phyloP scores from a whole-genome alignment of 345 rosid genomes.

The Eucalyptus paniculata region DNA sequence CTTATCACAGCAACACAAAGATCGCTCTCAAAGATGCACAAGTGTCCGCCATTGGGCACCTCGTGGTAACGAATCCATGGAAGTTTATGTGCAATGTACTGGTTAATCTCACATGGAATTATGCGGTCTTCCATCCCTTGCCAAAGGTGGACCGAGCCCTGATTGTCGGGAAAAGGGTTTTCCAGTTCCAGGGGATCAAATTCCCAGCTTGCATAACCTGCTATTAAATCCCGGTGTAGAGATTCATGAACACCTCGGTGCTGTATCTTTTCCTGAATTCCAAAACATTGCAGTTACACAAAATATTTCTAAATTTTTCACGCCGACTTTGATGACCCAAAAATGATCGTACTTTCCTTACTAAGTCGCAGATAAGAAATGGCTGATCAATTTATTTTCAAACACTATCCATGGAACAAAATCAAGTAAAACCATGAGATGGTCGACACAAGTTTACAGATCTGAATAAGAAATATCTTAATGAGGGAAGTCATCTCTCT shows the following conservation, averaged over 20 bases:
- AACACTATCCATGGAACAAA: neutral
- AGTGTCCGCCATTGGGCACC: slow-evolving; percentile 53
- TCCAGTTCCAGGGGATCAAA: slow-evolving; percentile 51
- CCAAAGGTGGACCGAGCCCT: slow-evolving; percentile 74
- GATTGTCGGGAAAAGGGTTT: slow-evolving; percentile 41
- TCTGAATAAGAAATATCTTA: neutral
- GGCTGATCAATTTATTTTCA: neutral
- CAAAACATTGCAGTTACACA: neutral
- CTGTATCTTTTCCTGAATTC: slow-evolving; percentile 30
- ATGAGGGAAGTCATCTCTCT: neutral
- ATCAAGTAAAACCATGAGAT: neutral
- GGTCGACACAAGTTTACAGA: neutral
- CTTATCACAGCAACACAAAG: slow-evolving; percentile 34
- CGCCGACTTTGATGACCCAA: neutral
- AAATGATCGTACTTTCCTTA: neutral
- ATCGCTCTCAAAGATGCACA: slow-evolving; percentile 23
- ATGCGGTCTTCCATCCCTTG: slow-evolving; percentile 57
- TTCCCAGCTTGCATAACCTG: slow-evolving; percentile 60
- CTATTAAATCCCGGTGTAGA: slow-evolving; percentile 48
- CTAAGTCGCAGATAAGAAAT: neutral
- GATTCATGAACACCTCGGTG: slow-evolving; percentile 76
- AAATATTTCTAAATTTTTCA: neutral
- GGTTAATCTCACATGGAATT: slow-evolving; percentile 32
- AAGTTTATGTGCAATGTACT: slow-evolving; percentile 33
- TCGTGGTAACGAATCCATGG: slow-evolving; percentile 78